Conservation (phyloP, 805 yeast species). For the Wickerhamiella parazyma region DNA sequence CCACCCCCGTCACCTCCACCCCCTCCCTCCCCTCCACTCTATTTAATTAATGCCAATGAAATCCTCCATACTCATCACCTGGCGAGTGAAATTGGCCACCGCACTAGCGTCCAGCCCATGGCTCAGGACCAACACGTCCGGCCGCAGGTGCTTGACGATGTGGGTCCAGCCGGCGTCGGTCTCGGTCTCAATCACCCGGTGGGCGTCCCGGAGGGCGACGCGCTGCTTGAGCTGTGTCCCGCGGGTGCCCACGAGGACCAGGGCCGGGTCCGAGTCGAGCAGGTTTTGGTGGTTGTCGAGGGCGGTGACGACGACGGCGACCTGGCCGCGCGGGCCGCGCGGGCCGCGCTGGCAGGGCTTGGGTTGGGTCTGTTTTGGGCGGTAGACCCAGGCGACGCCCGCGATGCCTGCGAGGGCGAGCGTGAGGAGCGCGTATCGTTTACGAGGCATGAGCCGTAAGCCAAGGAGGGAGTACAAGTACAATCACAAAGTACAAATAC, state of each 20-base stretch:
- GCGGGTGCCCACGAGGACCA: slow-evolving; percentile 12
- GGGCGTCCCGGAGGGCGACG: slow-evolving; percentile 12
- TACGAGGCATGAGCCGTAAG: no score
- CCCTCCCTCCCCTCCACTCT: no score
- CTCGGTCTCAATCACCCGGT: slow-evolving; percentile 34
- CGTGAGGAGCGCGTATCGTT: no score
- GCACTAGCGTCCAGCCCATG: slow-evolving; percentile 9
- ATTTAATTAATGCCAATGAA: slow-evolving; percentile 1
- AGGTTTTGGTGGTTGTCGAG: slow-evolving; percentile 17
- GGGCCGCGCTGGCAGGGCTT: no score
- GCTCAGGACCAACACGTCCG: slow-evolving; percentile 23
- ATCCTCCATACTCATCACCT: slow-evolving; percentile 12
- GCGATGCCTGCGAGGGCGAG: no score
- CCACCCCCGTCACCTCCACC: no score
- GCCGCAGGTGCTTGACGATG: slow-evolving; percentile 38
- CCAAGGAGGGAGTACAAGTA: no score
- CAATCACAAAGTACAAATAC: no score
- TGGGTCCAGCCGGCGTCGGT: slow-evolving; percentile 39
- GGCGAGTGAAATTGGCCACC: slow-evolving; percentile 13
- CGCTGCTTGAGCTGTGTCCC: slow-evolving; percentile 16
- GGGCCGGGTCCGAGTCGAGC: slow-evolving; percentile 23
- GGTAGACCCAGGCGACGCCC: no score
- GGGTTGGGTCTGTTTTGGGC: no score
- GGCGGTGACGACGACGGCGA: slow-evolving; percentile 11
- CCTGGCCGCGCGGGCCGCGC: slow-evolving; percentile 2